Percentiles rank a stretch among this genome's conserved stretches.
Evolutionary conservation across 352 stramenopile genomes (phyloP).

Genomic region (Phytopythium helicoides): DNA sequence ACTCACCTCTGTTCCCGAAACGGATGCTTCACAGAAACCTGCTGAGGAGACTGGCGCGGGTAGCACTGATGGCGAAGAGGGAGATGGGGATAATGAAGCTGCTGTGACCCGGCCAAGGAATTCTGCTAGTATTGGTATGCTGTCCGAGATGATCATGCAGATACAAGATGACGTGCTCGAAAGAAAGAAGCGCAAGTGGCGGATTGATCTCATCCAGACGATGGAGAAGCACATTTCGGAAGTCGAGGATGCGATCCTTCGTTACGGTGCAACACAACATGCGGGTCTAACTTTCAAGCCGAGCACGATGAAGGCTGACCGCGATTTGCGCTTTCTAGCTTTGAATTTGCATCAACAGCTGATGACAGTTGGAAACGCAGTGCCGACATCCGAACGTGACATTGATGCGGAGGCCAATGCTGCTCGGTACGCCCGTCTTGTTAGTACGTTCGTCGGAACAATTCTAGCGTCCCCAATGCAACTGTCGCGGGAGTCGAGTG

Average conservation of each 20-base stretch:
- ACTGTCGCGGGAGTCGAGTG: conserved; percentile 22
- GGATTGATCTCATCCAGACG: conserved; percentile 59
- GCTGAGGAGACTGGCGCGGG: background rate
- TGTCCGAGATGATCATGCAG: conserved; percentile 86
- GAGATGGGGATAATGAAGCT: conserved; percentile 6
- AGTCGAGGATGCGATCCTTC: conserved; percentile 71
- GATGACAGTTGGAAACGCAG: conserved; percentile 71
- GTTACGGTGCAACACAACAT: conserved; percentile 68
- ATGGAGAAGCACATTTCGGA: conserved; percentile 86
- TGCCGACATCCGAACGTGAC: conserved; percentile 54
- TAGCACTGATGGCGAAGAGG: background rate
- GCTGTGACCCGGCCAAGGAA: conserved; percentile 20
- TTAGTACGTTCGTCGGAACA: conserved; percentile 57
- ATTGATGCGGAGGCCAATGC: conserved; percentile 38
- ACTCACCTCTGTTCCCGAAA: conserved; percentile 37
- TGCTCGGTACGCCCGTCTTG: conserved; percentile 42
- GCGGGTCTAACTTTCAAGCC: conserved; percentile 81
- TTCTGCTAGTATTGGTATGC: conserved; percentile 64
- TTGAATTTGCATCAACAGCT: conserved; percentile 87
- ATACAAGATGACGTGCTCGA: conserved; percentile 82
- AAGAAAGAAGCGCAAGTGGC: conserved; percentile 81
- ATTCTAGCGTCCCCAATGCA: conserved; percentile 39
- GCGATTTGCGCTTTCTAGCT: conserved; percentile 68
- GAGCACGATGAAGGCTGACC: conserved; percentile 86
- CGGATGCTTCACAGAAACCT: conserved; percentile 4